A percentile compares a stretch with the other conserved stretches of the same genome.
Conservation (phyloP, 2,329 filamentous ascomycete species). For the Acephala macrosclerotiorum region DNA sequence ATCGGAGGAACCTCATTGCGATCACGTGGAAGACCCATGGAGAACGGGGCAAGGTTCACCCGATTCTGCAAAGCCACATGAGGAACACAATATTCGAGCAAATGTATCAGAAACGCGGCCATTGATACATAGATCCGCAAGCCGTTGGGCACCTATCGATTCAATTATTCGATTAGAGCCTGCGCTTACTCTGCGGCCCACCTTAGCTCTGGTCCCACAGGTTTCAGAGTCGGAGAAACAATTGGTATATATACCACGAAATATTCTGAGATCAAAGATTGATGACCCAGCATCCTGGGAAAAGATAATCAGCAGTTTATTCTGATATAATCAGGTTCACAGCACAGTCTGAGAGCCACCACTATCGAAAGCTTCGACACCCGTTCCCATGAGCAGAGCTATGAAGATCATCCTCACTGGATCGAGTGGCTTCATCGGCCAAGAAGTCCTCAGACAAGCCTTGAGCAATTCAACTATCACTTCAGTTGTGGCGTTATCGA, state of each 20-base stretch:
- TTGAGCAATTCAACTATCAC: slow-evolving; percentile 58
- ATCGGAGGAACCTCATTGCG: not conserved
- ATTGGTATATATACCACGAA: not conserved
- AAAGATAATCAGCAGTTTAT: not conserved
- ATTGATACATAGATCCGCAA: too few relatives aligned
- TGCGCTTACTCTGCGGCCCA: too few relatives aligned
- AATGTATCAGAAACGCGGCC: not conserved
- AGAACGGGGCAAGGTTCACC: not conserved
- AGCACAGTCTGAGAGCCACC: not conserved
- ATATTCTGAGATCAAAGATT: not conserved
- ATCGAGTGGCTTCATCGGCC: slow-evolving; percentile 62
- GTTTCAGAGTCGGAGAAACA: not conserved
- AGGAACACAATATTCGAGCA: not conserved
- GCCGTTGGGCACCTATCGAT: too few relatives aligned
- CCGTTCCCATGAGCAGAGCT: not conserved
- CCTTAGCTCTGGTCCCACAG: not conserved
- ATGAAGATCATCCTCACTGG: slow-evolving; percentile 67
- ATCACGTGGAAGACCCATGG: not conserved
- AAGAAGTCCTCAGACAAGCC: slow-evolving; percentile 59
- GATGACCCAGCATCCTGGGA: not conserved
- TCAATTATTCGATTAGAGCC: too few relatives aligned
- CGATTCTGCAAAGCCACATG: not conserved
- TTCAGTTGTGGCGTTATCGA: slow-evolving; percentile 57
- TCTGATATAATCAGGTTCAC: not conserved
- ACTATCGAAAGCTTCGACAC: not conserved